Evolutionary conservation across 441 rosid species (phyloP), one percentile per base, ranked within the genome.

Genomic region (Pelargonium citronellum): DNA sequence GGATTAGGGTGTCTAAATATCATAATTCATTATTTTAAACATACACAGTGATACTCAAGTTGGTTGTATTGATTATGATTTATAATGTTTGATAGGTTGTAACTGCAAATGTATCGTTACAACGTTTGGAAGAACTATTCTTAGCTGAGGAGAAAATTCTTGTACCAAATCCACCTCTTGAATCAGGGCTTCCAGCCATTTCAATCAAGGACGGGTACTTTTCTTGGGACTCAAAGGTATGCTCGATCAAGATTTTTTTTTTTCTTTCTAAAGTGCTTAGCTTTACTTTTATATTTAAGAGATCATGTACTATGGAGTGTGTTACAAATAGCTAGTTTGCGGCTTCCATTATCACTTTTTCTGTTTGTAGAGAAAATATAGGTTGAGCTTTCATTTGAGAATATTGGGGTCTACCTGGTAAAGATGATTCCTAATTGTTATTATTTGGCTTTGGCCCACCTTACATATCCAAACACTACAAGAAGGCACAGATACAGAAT

Each of bases 181-280:
- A 88, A 72, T 85, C 87, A 71, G 88, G 74, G 71, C 78, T 75
- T 71, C 93, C 98, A 44, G 98, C 95, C 57, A 80, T 96, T 75
- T 87, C 94, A 66, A 90, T 96, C 64, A 89, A 82, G 77, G 80
- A 91, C 82, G 99, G 99, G 69, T 78, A 74, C 79, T 96, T 96
- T 82, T 87, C 98, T 30, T 96, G 99, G 99, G 97, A 96, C 81
- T 79, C 92, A 49, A 87, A 89, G 98, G 99, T 96, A 58, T 65
- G 67, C 7, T 64, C 57, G 51, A 20, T 87, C 66, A 64, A 30
- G 5, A 30, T 30, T 69, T 43, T 41, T 69, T 43, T 41, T 72
- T 43, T 70, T 5, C 68, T 60, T 67, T 51, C 34, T 70, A 19
- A 47, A 15, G 22, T 37, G 47, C 1, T 13, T 53, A 53, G 7